Base-by-base conservation (phyloP, 2,329 filamentous ascomycete species). In the Clarireedia sp. region DNA sequence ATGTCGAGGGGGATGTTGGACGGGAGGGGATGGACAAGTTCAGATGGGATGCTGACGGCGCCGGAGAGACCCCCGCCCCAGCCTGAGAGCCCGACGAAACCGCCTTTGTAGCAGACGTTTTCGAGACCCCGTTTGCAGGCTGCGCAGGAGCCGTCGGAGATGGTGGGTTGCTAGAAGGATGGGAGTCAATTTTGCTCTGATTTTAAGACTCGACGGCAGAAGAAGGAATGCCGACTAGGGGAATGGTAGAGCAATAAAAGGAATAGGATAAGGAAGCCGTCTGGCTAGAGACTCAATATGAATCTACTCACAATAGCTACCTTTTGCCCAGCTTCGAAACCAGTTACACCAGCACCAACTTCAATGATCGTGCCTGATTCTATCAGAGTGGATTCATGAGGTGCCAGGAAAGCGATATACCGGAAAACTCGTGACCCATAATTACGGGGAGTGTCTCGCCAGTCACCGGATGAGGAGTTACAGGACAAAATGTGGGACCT, bases 351-450 rank as follows among this genome's bases (percentile, higher is more conserved):
- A 0, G 71, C 63, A 0, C 82, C 82, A n/a, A 86, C 69, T 60
- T 83, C 79, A 10, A 76, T 73, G 33, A 87, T 72, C 2, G 75
- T 74, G 10, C 46, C 46, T 48, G 6, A 3, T 5, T 37, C 14
- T 16, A 4, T 37, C 36, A 17, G 24, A n/a, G 10, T 21, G 33
- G 16, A 21, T 2, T 37, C 5, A 4, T 5, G 3, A 16, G 2
- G 12, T 17, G 2, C 19, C 12, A 23, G 6, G 8, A 14, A 21
- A 37, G 17, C 9, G 5, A 37, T 48, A 6, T 37, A 21, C 83
- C 83, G 3, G 76, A 79, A 67, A 86, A 83, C 64, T 87, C 84
- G 63, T 87, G 83, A 24, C 84, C 83, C 9, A 86, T 71, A 0
- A 76, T 82, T 9, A 85, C 73, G 3, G 82, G 83, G 37, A 81